These are phyloP conservation scores for Colletotrichum shisoi DNA, from an alignment of 2,329 filamentous ascomycete genomes.

Conservation along the genomic window DNA sequence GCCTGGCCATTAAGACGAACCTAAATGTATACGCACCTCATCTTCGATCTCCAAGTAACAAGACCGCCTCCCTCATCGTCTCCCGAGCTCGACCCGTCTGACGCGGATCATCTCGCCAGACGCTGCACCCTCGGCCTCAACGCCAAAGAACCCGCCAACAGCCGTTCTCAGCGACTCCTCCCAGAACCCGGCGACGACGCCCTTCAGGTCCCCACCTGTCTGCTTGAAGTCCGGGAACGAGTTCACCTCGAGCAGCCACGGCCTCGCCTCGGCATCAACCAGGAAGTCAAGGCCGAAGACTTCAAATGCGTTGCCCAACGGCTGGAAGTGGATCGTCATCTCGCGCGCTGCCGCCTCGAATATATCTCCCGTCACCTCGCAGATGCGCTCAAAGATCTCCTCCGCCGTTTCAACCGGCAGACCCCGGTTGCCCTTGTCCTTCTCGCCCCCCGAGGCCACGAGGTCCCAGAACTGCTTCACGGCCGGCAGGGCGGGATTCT, in stretches of 20 bases:
- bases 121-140: slow-evolving; percentile 41
- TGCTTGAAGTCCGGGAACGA: slow-evolving; percentile 96
- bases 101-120: slow-evolving; percentile 58
- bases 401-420: slow-evolving; percentile 59
- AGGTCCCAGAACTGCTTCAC: slow-evolving; percentile 81
- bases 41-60: too few relatives aligned
- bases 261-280: slow-evolving; percentile 69
- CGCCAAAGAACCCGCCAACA: slow-evolving; percentile 72
- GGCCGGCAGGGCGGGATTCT: slow-evolving; percentile 60
- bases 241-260: slow-evolving; percentile 90
- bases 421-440: slow-evolving; percentile 1
- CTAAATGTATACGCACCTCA: too few relatives aligned
- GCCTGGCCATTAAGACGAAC: neutral
- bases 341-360: slow-evolving; percentile 86
- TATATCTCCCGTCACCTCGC: slow-evolving; percentile 73
- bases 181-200: slow-evolving; percentile 79
- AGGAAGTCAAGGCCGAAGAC: slow-evolving; percentile 91
- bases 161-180: slow-evolving; percentile 73
- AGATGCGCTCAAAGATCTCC: slow-evolving; percentile 77
- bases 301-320: slow-evolving; percentile 87
- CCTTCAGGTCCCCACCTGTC: slow-evolving; percentile 78
- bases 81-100: slow-evolving; percentile 62
- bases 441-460: slow-evolving; percentile 19
- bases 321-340: slow-evolving; percentile 92
- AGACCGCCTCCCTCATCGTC: slow-evolving; percentile 45